Conservation (phyloP, 352 stramenopile species). For the Globisporangium canariense region DNA sequence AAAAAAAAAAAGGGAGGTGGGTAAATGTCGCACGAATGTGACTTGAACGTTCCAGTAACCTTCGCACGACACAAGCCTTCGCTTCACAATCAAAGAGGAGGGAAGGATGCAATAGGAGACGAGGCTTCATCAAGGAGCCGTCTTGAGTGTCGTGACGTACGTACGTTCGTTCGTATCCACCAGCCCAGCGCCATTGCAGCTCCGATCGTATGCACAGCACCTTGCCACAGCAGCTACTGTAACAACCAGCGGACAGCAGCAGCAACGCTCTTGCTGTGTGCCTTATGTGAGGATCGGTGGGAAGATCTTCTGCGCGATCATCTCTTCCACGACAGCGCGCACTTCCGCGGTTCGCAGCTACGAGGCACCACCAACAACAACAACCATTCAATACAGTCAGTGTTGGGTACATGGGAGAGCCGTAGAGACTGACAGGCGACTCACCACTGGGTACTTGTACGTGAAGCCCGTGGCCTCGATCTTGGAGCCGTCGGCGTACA, state of each 20-base stretch:
- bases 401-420: neutral
- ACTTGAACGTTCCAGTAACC: neutral
- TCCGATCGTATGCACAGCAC: neutral
- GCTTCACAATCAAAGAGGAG: neutral
- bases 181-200: neutral
- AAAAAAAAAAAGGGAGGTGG: neutral
- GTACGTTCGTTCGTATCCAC: neutral
- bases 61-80: neutral
- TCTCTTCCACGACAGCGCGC: slow-evolving; percentile 59
- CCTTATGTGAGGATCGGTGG: slow-evolving; percentile 57
- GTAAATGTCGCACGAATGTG: slow-evolving; percentile 12
- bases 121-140: neutral
- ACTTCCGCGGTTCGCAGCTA: slow-evolving; percentile 62
- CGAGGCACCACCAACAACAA: neutral
- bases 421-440: neutral
- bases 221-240: no score
- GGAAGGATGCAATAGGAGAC: neutral
- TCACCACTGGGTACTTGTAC: slow-evolving; percentile 72
- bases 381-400: neutral
- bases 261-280: neutral
- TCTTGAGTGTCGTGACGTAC: slow-evolving; percentile 4
- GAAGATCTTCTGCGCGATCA: slow-evolving; percentile 80
- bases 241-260: neutral
- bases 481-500: slow-evolving; percentile 73
- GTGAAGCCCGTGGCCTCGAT: slow-evolving; percentile 75